phyloP scores from a whole-genome alignment of 73 alveolate species.

The Paramecium pentaurelia region DNA sequence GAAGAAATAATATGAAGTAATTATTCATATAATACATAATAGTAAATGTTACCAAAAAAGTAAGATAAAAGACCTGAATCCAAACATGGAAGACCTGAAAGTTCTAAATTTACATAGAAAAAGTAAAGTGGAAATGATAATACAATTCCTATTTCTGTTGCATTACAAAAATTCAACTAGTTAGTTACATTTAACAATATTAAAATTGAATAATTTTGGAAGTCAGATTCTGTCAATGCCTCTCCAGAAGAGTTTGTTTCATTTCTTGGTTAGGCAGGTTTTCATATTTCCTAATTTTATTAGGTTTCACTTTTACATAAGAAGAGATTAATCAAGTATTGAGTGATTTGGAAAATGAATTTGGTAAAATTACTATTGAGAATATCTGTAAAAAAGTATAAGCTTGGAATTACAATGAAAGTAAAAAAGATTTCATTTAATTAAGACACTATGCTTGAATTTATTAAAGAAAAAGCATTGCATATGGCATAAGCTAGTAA shows the following conservation, averaged over 20 bases:
- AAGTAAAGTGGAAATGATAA: not conserved
- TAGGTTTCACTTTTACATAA: not conserved
- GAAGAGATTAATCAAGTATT: constrained; percentile 24
- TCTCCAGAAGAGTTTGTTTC: constrained; percentile 33
- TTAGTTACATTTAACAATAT: constrained; percentile 17
- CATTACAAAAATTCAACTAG: constrained; percentile 15
- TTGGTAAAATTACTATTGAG: constrained; percentile 15
- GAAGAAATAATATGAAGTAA: not conserved
- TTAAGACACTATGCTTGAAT: constrained; percentile 7
- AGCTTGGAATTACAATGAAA: constrained; percentile 14
- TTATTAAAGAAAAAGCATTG: constrained; percentile 18
- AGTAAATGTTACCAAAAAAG: constrained; percentile 2
- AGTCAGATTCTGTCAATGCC: constrained; percentile 27
- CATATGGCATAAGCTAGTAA: constrained; percentile 5
- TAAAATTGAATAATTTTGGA: constrained; percentile 44
- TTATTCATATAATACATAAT: not conserved
- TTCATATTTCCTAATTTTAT: not conserved
- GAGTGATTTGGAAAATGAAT: constrained; percentile 28
- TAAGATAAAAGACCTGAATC: constrained; percentile 40
- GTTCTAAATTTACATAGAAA: not conserved
- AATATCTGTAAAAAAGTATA: not conserved
- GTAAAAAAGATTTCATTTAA: not conserved
- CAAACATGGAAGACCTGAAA: constrained; percentile 44
- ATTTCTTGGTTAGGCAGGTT: not conserved
- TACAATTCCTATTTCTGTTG: not conserved